Percentiles rank a stretch among this genome's conserved stretches.
Evolutionary conservation across 352 stramenopile species (phyloP).

Genomic region (Globisporangium spiculum): DNA sequence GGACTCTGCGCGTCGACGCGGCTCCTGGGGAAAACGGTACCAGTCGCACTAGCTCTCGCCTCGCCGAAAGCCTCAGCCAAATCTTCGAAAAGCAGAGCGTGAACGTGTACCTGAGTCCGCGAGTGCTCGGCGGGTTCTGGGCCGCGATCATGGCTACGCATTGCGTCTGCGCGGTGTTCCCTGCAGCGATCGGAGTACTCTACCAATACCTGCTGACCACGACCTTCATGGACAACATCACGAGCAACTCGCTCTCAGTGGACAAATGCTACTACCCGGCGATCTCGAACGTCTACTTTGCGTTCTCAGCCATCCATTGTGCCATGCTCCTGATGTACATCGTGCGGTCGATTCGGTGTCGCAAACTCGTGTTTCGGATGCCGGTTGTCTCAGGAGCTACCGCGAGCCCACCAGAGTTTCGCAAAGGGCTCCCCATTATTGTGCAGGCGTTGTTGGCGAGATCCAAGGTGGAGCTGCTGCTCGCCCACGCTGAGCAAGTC

Average conservation of each 20-base stretch:
- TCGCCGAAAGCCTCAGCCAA: not conserved
- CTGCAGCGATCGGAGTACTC: not conserved
- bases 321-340: constrained; percentile 2
- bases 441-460: not conserved
- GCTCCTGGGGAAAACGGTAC: not conserved
- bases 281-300: constrained; percentile 9
- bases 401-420: not conserved
- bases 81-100: not conserved
- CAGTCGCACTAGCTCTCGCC: not conserved
- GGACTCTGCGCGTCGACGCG: not conserved
- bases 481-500: not conserved
- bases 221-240: constrained; percentile 4
- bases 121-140: not conserved
- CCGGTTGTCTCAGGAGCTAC: constrained; percentile 12
- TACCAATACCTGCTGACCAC: constrained; percentile 11
- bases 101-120: constrained; percentile 2
- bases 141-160: not conserved
- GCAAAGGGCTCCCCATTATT: not conserved
- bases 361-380: constrained; percentile 1
- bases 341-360: constrained; percentile 7
- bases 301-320: not conserved
- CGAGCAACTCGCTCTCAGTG: constrained; percentile 2
- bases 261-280: constrained; percentile 4
- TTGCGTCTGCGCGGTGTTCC: constrained; percentile 1
- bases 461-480: not conserved